These are phyloP conservation scores for Trichoderma guizhouense DNA, from an alignment of 2,329 filamentous ascomycete genomes.

Conservation along the genomic window DNA sequence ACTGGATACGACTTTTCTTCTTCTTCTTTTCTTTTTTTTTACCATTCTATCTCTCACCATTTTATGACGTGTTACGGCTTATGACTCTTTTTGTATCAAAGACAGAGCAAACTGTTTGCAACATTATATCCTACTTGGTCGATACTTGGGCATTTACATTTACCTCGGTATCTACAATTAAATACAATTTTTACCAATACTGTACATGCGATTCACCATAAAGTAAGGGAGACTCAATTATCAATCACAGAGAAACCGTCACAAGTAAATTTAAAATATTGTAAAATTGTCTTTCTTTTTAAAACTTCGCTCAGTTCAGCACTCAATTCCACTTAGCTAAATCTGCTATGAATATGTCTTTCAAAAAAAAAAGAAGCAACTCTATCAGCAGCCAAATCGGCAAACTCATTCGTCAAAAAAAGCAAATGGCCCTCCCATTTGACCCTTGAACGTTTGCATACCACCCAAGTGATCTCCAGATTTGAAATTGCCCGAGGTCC, in stretches of 20 bases:
- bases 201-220: background rate
- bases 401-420: background rate
- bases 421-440: background rate
- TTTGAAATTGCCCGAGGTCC: background rate
- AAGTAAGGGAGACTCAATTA: background rate
- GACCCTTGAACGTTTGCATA: background rate
- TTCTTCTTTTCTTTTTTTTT: background rate
- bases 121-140: background rate
- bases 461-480: background rate
- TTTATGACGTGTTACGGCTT: constrained; percentile 15
- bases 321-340: background rate
- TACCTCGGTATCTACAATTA: background rate
- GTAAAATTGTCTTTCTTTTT: background rate
- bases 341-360: background rate
- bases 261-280: background rate
- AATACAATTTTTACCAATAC: background rate
- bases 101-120: background rate
- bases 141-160: background rate
- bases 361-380: background rate
- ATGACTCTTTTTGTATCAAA: constrained; percentile 8
- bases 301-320: background rate
- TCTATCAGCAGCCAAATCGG: background rate
- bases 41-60: constrained; percentile 1
- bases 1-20: constrained; percentile 7
- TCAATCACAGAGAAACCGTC: background rate